These are phyloP conservation scores for Deuterostichococcus epilithicus DNA, from an alignment of 139 green algal species.

Conservation along the genomic window DNA sequence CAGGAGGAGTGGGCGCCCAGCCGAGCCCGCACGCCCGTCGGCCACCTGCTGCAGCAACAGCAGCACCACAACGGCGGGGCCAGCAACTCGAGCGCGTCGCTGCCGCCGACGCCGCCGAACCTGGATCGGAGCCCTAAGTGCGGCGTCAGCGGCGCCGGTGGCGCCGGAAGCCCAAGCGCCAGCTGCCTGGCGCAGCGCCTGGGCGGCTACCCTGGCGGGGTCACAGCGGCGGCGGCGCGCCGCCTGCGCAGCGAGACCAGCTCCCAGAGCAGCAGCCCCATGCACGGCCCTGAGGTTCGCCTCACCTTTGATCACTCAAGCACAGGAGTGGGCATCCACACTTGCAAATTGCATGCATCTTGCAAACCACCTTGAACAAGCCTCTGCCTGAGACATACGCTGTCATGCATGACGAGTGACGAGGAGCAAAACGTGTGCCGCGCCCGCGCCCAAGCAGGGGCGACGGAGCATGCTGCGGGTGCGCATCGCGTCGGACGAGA, in stretches of 20 bases:
- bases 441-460: too few species aligned
- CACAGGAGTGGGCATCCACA: too few species aligned
- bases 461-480: neutral
- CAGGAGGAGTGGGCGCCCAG: neutral
- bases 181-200: neutral
- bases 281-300: too few species aligned
- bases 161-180: neutral
- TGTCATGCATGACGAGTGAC: too few species aligned
- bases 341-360: too few species aligned
- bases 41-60: neutral
- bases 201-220: conserved; percentile 1
- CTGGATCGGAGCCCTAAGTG: neutral
- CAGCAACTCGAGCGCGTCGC: neutral
- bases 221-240: neutral
- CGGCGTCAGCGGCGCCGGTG: too few species aligned
- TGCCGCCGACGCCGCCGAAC: neutral
- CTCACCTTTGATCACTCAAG: neutral
- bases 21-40: neutral
- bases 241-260: neutral
- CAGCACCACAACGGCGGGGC: neutral
- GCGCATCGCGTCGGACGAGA: neutral
- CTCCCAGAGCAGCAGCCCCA: neutral
- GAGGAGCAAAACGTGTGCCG: too few species aligned
- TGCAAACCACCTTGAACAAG: too few species aligned
- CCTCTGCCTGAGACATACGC: too few species aligned